Conservation (phyloP, 1,284 basidiomycete genomes). For the Athelia sp. region DNA sequence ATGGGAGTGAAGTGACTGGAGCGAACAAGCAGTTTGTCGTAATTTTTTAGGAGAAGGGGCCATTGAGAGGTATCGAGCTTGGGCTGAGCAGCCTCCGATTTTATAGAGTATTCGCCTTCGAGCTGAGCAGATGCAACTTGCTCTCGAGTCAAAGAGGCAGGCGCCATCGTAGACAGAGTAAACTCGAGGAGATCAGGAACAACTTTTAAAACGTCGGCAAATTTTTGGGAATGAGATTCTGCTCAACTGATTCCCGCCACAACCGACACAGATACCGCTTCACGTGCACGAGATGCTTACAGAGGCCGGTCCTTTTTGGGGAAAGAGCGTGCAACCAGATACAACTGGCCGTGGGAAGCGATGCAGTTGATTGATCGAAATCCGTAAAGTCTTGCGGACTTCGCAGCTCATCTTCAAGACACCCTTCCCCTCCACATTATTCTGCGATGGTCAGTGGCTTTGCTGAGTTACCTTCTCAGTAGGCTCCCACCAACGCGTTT, state of each 20-base stretch:
- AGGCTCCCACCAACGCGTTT: conserved; percentile 60
- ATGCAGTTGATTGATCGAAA: conserved; percentile 28
- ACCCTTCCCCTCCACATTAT: conserved; percentile 7
- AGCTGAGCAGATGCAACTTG: conserved; percentile 70
- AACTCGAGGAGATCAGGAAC: too few species aligned
- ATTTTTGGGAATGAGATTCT: background rate
- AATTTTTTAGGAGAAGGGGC: conserved; percentile 98
- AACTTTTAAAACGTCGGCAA: conserved; percentile 5
- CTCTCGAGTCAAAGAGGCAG: conserved; percentile 48
- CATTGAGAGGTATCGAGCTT: conserved; percentile 93
- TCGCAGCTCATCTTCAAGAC: background rate
- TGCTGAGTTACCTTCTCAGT: conserved; percentile 91
- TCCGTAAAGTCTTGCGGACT: too few species aligned
- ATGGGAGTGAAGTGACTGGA: conserved; percentile 99
- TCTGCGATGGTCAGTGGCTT: conserved; percentile 79
- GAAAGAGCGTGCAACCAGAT: background rate
- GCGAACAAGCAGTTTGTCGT: conserved; percentile 92
- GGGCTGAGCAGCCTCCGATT: conserved; percentile 70
- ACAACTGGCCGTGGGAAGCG: conserved; percentile 18
- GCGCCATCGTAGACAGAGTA: conserved; percentile 32
- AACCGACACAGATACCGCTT: background rate
- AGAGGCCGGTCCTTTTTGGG: too few species aligned
- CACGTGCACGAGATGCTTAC: too few species aligned
- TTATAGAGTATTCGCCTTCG: conserved; percentile 79
- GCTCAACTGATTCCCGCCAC: too few species aligned